phyloP scores from a whole-genome alignment of 192 early-diverging fungal genomes.

The Coemansia sp. region DNA sequence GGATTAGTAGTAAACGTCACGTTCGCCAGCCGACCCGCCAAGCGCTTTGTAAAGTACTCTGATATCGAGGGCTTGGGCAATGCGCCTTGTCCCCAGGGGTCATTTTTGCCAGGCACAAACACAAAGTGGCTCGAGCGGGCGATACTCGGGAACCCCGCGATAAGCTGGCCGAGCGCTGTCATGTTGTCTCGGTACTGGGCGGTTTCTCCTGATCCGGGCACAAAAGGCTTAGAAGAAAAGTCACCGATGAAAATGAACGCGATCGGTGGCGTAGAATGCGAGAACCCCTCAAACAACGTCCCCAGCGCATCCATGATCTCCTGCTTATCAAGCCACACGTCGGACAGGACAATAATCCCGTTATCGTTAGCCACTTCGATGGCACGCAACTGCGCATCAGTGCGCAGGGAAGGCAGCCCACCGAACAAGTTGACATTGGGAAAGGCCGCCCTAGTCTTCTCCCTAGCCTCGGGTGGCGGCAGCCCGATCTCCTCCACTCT shows the following conservation, averaged over 20 bases:
- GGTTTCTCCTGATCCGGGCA: constrained; percentile 61
- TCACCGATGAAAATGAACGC: constrained; percentile 87
- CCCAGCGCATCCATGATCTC: constrained; percentile 71
- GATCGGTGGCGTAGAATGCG: constrained; percentile 62
- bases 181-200: constrained; percentile 59
- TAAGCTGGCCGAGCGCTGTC: constrained; percentile 42
- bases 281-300: constrained; percentile 73
- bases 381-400: constrained; percentile 49
- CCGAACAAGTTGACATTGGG: constrained; percentile 50
- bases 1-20: constrained; percentile 79
- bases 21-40: constrained; percentile 60
- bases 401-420: constrained; percentile 33
- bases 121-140: constrained; percentile 65
- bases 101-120: constrained; percentile 85
- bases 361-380: constrained; percentile 57
- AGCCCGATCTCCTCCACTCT: constrained; percentile 69
- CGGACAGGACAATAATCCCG: constrained; percentile 77
- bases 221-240: constrained; percentile 75
- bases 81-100: constrained; percentile 73
- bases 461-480: constrained; percentile 68
- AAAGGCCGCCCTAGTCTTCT: constrained; percentile 33
- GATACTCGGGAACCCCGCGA: constrained; percentile 36
- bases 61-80: constrained; percentile 77
- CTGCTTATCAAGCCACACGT: constrained; percentile 85
- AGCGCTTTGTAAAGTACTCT: constrained; percentile 62